Evolutionary conservation across 2,329 filamentous ascomycete species (phyloP), one percentile per base, ranked within the genome.

Genomic region (Pseudopyricularia cyperi): DNA sequence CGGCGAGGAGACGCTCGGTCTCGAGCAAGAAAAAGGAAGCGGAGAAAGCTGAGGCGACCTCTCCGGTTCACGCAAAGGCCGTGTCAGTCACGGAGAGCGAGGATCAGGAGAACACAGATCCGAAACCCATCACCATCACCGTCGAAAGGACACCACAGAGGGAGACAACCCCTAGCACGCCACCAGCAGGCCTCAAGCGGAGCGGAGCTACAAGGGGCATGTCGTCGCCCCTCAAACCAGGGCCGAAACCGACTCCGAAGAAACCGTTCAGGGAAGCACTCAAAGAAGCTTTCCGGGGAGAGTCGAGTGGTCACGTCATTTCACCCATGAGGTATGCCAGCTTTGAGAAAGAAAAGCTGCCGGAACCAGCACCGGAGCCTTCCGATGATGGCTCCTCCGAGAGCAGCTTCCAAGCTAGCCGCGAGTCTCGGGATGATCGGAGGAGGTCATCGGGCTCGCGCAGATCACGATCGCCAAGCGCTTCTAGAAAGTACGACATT

Each of bases 251-350:
- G 11, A 8, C 22, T 2, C 60, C 60, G 12, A 80, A 75, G 59
- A 71, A 70, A 34, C 75, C 74, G 0, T 70, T 83, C 52, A 72
- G 80, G 22, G 80, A 81, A 39, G 72, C 74, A 46, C 64, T 84
- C 8, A 77, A 76, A 52, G 79, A 80, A 55, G 80, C 79, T 3
- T 83, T 84, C 58, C 73, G 74, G 37, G 80, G 80, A 30, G 79
- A 83, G 60, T 83, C 80, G 2, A 71, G 64, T 3, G 69, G 69
- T 9, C 68, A 73, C 53, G 66, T 67, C 19, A 65, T 72, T 5
- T 68, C 69, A 14, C 69, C 72, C 1, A 68, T 68, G 54, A 67
- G 70, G 26, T 78, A 78, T 54, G 70, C 74, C 35, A 75, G 71
- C 50, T 26, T 52, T 32, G 49, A 51, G 9, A 50, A 39, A 26